Percentiles rank a stretch among this genome's conserved stretches.
These are phyloP conservation scores for Penicillium sp. DNA, from an alignment of 2,329 filamentous ascomycete species.

Conservation along the genomic window DNA sequence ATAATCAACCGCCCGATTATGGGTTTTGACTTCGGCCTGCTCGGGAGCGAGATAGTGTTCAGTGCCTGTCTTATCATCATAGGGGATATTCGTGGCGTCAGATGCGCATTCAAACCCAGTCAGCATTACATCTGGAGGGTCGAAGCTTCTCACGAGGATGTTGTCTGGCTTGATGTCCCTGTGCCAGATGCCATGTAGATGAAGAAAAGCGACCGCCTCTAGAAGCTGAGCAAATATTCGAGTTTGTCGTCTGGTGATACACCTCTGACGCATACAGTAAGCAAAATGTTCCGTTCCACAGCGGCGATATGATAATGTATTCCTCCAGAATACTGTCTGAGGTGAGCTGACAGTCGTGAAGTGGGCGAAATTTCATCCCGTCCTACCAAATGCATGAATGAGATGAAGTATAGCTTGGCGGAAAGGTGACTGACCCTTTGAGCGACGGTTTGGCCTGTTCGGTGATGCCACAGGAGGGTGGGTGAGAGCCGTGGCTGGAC, in stretches of 20 bases:
- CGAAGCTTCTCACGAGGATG: constrained; percentile 3
- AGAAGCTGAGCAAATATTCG: neutral
- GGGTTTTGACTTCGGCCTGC: neutral
- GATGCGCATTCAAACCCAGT: constrained; percentile 4
- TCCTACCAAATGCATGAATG: neutral
- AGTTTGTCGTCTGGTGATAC: neutral
- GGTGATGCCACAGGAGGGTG: neutral
- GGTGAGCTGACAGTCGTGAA: neutral
- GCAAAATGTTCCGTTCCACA: neutral
- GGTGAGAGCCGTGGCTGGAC: neutral
- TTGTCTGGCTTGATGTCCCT: constrained; percentile 8
- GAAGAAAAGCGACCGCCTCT: constrained; percentile 1
- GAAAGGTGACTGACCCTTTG: neutral
- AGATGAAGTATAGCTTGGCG: neutral
- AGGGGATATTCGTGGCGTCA: neutral
- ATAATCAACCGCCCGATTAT: neutral
- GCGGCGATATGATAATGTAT: neutral
- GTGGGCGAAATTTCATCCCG: neutral
- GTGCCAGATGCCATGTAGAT: neutral
- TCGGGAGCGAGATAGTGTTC: neutral
- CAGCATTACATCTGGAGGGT: constrained; percentile 7
- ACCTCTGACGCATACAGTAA: neutral
- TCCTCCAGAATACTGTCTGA: neutral
- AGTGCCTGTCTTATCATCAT: neutral
- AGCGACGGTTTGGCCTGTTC: neutral